These are phyloP conservation scores for Pseudognaphalium luteoalbum DNA, from an alignment of 129 eudicot species.

Conservation along the genomic window DNA sequence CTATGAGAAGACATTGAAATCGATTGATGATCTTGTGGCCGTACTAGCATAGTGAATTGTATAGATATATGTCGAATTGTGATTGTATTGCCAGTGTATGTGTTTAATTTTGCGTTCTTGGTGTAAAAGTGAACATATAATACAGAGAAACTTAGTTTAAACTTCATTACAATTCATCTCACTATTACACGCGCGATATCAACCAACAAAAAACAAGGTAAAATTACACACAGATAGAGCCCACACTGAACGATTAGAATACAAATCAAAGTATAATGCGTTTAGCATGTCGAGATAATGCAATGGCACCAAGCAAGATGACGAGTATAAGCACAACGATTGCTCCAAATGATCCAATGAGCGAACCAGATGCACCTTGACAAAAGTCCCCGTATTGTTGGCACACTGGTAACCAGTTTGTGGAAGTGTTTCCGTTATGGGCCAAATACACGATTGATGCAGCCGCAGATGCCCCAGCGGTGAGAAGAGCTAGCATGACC, in stretches of 20 bases:
- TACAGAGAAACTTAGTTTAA: conserved; percentile 18
- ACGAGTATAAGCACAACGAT: conserved; percentile 49
- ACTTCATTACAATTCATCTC: conserved; percentile 24
- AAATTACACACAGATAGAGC: conserved; percentile 28
- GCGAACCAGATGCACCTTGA: conserved; percentile 58
- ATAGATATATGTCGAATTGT: conserved; percentile 1
- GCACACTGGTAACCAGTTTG: conserved; percentile 85
- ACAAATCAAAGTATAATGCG: conserved; percentile 7
- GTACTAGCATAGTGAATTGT: conserved; percentile 47
- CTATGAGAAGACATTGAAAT: conserved; percentile 89
- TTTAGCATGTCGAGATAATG: conserved; percentile 53
- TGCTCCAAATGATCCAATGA: conserved; percentile 80
- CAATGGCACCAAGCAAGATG: conserved; percentile 55
- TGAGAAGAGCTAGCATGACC: conserved; percentile 63
- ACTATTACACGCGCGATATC: conserved; percentile 30
- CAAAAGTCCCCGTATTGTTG: conserved; percentile 66
- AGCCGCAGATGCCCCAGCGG: conserved; percentile 77
- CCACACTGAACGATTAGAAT: not conserved
- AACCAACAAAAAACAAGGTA: conserved; percentile 25
- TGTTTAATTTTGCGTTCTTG: not conserved
- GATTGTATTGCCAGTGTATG: not conserved
- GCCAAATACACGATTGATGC: conserved; percentile 83
- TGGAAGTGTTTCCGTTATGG: conserved; percentile 70
- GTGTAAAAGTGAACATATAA: conserved; percentile 20
- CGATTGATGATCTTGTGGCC: conserved; percentile 73